These are phyloP conservation scores for Prototheca wickerhamii DNA, from an alignment of 163 green algal species.

Conservation along the genomic window DNA sequence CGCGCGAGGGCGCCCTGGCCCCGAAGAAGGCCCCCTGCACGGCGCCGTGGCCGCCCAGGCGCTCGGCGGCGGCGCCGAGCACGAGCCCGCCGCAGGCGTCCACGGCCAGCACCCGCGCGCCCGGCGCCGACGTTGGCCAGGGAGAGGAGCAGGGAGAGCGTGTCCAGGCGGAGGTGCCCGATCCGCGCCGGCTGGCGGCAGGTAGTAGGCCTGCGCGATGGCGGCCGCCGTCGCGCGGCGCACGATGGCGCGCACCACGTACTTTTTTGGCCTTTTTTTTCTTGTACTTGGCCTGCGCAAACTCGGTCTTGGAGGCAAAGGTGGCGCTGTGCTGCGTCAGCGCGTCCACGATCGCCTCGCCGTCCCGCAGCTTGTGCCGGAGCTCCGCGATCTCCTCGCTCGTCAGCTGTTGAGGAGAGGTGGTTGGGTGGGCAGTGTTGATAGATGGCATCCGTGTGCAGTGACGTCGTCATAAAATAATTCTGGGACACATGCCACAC, in stretches of 20 bases:
- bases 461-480: too few species aligned
- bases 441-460: too few species aligned
- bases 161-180: conserved; percentile 58
- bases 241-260: conserved; percentile 45
- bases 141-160: conserved; percentile 58
- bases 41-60: conserved; percentile 54
- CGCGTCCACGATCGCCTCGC: conserved; percentile 64
- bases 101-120: conserved; percentile 56
- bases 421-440: too few species aligned
- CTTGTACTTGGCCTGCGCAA: conserved; percentile 82
- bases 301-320: conserved; percentile 76
- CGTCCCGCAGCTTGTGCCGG: conserved; percentile 28
- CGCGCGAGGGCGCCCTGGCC: conserved; percentile 8
- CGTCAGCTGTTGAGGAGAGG: conserved; percentile 13
- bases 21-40: conserved; percentile 32
- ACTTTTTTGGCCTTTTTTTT: conserved; percentile 77
- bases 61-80: conserved; percentile 57
- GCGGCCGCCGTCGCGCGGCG: conserved; percentile 43
- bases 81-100: conserved; percentile 67
- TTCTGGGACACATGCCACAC: not conserved
- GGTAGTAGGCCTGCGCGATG: conserved; percentile 52
- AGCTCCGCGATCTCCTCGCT: conserved; percentile 30
- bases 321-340: conserved; percentile 62
- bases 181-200: conserved; percentile 15
- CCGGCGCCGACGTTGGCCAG: conserved; percentile 66